Evolutionary conservation across 257 asterid species (phyloP), one percentile per base, ranked within the genome.

Genomic region (Rehmannia glutinosa): DNA sequence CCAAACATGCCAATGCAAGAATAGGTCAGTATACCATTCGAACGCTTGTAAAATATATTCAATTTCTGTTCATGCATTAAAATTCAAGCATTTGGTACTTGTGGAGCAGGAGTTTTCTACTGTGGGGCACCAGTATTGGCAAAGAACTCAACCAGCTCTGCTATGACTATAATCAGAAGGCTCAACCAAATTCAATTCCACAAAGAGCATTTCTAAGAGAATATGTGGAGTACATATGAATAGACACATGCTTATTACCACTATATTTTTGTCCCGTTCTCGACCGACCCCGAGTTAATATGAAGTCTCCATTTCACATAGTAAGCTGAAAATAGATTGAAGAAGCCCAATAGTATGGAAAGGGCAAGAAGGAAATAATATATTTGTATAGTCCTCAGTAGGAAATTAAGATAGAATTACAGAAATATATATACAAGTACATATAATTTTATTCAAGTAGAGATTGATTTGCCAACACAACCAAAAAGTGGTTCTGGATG

Each of bases 1-100:
- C 96, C 81, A 87, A 90, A 79, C 98, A 92, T 77, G 94, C 95
- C 54, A 87, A 87, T 76, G 97, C 96, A 53, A 86, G 96, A 68
- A 92, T 92, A 76, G 96, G 96, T 91, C 10, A 75, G 78, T 33
- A 17, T 30, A 33, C 55, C 49, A 47, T 61, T 57, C 15, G 21
- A 21, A 60, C 21, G 4, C 52, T 5, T 21, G 33, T 10, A 47
- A 47, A 8, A 47, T n/a, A n/a, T n/a, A n/a, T n/a, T n/a, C n/a
- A n/a, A 21, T 41, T 46, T 57, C 43, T 32, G 13, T 55, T 32
- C 21, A 41, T 71, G 23, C 3, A 45, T 57, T 62, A 16, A 63
- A 64, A 52, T 33, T 47, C 36, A 15, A 39, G 43, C 15, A 46
- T 24, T 41, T 23, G 63, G 20, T 63, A 43, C 42, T 35, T 24